Evolutionary conservation across 768 basidiomycete species (phyloP), one percentile per base, ranked within the genome.

Genomic region (Coprinellus aureogranulatus): DNA sequence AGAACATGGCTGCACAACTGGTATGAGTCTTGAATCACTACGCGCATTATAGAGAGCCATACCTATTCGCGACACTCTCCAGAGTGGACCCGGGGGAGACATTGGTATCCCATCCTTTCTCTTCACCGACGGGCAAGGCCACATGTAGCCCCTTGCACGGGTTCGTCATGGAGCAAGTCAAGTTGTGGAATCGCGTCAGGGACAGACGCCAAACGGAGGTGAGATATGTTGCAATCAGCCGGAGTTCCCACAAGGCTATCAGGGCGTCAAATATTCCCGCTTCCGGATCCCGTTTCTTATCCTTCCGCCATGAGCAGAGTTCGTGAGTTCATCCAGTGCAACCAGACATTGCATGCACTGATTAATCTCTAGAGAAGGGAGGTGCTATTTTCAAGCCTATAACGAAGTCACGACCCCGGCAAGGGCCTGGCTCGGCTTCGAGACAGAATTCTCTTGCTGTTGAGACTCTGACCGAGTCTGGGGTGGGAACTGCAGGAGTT

Each of bases 311-410:
- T 83, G 81, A 81, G 78, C 61, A 75, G 81, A 68, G 81, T 83
- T 67, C 89, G 89, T 90, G 67, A 81, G 88, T 88, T 52, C 55
- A 41, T 12, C 20, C 34, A 47, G 25, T 6, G n/a, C 52, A 27
- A 56, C n/a, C n/a, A 54, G 62, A 52, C 54, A 47, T 61, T 2
- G 52, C 40, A 16, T 53, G 11, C 14, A 27, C 51, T 16, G 26
- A 34, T 14, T 34, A 6, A 6, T 34, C 34, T 54, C 20, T 62
- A 91, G 89, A 90, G 67, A 91, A 91, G 67, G 89, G 89, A 16
- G 76, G 80, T 8, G 79, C 84, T 4, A 68, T 89, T 54, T 91
- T 91, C 63, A 81, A 80, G 65, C 89, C 89, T n/a, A 77, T 88
- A 3, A 76, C 73, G 14, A 87, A 84, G 65, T 70, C 81, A 9